phyloP scores from a whole-genome alignment of 2,329 filamentous ascomycete species.

The Atkinsonella hypoxylon region DNA sequence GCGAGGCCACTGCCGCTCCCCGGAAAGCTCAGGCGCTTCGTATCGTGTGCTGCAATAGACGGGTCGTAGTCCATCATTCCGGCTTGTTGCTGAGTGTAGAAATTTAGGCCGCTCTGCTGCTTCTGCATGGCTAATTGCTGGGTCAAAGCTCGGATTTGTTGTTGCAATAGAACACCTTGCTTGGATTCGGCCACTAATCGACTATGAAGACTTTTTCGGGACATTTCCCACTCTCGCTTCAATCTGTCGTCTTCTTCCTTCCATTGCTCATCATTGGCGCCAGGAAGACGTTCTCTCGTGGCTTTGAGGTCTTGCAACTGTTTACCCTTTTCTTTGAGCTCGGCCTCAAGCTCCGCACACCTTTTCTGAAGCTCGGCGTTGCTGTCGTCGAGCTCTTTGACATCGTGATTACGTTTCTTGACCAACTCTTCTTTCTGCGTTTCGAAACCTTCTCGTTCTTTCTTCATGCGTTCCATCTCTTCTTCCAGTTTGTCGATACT shows the following conservation, averaged over 20 bases:
- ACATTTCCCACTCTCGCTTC: conserved; percentile 43
- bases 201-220: conserved; percentile 40
- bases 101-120: conserved; percentile 28
- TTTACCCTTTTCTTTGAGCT: conserved; percentile 53
- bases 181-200: conserved; percentile 35
- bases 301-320: conserved; percentile 65
- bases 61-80: conserved; percentile 37
- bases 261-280: conserved; percentile 47
- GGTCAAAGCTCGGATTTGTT: conserved; percentile 32
- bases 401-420: conserved; percentile 38
- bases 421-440: conserved; percentile 39
- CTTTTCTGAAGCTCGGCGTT: conserved; percentile 53
- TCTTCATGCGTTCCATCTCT: conserved; percentile 47
- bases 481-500: conserved; percentile 57
- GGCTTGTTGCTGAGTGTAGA: conserved; percentile 34
- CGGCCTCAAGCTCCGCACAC: conserved; percentile 53
- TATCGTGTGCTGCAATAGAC: conserved; percentile 23
- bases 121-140: conserved; percentile 33
- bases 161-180: conserved; percentile 33
- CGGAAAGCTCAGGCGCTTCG: conserved; percentile 31
- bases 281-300: conserved; percentile 50
- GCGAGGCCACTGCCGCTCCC: conserved; percentile 2
- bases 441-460: conserved; percentile 41
- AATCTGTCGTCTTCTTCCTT: conserved; percentile 38
- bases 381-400: conserved; percentile 39